Percentiles rank a stretch among this genome's conserved stretches.
phyloP scores from a whole-genome alignment of 371 early-diverging fungal genomes.

The Mucor lusitanicus region DNA sequence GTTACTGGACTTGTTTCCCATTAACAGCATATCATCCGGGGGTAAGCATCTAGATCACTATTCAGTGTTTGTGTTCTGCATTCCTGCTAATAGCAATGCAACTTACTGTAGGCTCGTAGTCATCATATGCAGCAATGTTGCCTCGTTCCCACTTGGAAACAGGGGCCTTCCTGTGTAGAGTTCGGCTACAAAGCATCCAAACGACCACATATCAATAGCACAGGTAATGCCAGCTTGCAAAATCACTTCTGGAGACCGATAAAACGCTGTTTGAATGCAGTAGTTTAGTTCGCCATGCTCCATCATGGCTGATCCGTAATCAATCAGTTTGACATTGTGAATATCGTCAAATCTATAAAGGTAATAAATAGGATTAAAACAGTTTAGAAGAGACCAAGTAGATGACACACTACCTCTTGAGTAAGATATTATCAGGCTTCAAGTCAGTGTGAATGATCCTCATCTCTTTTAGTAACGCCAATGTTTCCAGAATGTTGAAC shows the following conservation, averaged over 20 bases:
- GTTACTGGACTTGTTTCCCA: neutral
- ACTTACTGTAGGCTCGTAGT: constrained; percentile 81
- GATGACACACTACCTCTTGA: constrained; percentile 67
- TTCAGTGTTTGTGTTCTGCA: neutral
- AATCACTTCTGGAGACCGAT: constrained; percentile 96
- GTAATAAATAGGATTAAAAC: too few species aligned
- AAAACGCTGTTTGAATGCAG: constrained; percentile 97
- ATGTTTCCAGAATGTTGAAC: constrained; percentile 85
- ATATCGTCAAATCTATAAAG: constrained; percentile 57
- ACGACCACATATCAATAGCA: constrained; percentile 98
- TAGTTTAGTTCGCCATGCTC: constrained; percentile 79
- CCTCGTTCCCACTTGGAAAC: constrained; percentile 92
- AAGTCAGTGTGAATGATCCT: constrained; percentile 97
- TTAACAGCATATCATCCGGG: constrained; percentile 14
- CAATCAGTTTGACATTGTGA: constrained; percentile 94
- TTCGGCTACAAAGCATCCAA: constrained; percentile 99
- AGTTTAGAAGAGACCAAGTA: too few species aligned
- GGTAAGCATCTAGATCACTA: constrained; percentile 10
- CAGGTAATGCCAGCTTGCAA: constrained; percentile 89
- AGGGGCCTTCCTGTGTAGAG: constrained; percentile 89
- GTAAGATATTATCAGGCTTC: constrained; percentile 94
- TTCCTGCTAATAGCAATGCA: neutral
- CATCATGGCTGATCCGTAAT: constrained; percentile 96
- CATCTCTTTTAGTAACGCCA: constrained; percentile 78
- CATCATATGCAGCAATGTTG: constrained; percentile 86